Evolutionary conservation across 2,329 filamentous ascomycete species (phyloP).

Genomic region (Colletotrichum orchidophilum): DNA sequence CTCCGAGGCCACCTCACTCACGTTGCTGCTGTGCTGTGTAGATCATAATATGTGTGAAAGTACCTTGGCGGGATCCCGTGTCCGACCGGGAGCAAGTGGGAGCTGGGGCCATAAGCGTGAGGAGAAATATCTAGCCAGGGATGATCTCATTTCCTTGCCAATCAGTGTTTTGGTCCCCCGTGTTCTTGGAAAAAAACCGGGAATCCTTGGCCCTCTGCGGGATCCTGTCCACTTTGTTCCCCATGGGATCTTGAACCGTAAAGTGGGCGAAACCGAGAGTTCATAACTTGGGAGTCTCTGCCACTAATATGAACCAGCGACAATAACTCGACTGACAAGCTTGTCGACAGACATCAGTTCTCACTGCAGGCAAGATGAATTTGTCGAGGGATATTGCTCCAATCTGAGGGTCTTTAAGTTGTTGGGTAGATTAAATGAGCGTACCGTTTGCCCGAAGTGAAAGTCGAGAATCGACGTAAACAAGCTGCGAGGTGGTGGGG

Average conservation of each 20-base stretch:
- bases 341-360: background rate
- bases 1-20: slow-evolving; percentile 8
- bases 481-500: background rate
- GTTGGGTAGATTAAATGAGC: background rate
- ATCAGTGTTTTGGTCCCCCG: background rate
- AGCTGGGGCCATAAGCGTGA: background rate
- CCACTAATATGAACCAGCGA: background rate
- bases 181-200: background rate
- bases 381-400: background rate
- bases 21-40: background rate
- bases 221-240: background rate
- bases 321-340: background rate
- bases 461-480: too few species aligned
- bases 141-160: background rate
- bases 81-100: background rate
- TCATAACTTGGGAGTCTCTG: background rate
- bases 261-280: background rate
- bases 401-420: background rate
- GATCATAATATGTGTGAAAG: background rate
- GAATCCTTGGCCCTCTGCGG: background rate
- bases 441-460: too few species aligned
- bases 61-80: background rate
- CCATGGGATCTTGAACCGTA: background rate
- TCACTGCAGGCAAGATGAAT: background rate
- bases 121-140: background rate